Base-by-base conservation (phyloP, 2,329 filamentous ascomycete genomes). In the Bimuria novae-zelandiae region DNA sequence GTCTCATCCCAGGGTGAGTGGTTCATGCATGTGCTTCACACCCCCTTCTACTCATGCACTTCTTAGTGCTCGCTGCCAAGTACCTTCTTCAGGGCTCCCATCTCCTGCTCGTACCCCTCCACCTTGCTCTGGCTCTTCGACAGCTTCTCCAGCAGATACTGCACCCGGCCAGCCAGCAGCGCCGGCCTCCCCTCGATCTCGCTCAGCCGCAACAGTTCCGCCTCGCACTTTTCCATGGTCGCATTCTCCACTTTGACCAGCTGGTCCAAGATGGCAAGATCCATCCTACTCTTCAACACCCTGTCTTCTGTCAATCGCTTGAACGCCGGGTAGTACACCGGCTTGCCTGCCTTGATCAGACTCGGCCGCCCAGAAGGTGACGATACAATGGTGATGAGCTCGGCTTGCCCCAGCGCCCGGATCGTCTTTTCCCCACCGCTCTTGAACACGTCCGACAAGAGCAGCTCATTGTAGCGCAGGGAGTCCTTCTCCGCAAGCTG, bases 261-360 rank as follows among this genome's bases (percentile, higher is more conserved):
- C 69, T 93, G 87, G 0, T 79, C 80, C 19, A 95, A 65, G 16
- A 92, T 79, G 1, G 84, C 83, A 10, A 95, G 77, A 53, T 81
- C 78, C 55, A 97, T 83, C 59, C 87, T 84, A 30, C 89, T 87
- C 36, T 82, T 81, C 36, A 97, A 79, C 0, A 91, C 90, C 6
- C 81, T 79, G 68, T 97, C 92, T 40, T 84, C 76, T 0, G 86
- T 82, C 32, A 97, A 77, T 32, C 84, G 79, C 54, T 82, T 81
- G 76, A 97, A 97, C 0, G 92, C 92, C 1, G 92, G 86, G 52
- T 87, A 85, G 73, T 93, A 95, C 22, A 97, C 88, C 0, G 93
- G 92, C 67, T 90, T 91, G 19, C 92, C 92, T 0, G 91, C 88
- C 49, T 82, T 86, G 71, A 97, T 89, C 27, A 80, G 80, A 52